phyloP scores from a whole-genome alignment of 2,329 filamentous ascomycete genomes.

The Alternaria rosae region DNA sequence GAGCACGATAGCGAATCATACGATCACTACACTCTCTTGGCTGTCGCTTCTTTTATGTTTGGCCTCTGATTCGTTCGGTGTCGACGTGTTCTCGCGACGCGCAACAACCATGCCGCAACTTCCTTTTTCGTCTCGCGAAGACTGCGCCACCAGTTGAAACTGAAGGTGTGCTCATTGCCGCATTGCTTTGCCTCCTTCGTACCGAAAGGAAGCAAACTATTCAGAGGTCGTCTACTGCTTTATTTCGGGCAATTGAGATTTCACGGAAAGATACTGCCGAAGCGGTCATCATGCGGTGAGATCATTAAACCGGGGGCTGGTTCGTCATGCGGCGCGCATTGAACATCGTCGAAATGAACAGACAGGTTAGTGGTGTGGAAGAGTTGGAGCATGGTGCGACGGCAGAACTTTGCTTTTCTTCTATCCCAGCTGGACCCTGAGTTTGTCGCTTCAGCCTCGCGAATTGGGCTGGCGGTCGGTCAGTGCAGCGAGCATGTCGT shows the following conservation, averaged over 20 bases:
- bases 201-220: not conserved
- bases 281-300: constrained; percentile 4
- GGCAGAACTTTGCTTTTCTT: constrained; percentile 18
- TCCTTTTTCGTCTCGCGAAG: not conserved
- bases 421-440: constrained; percentile 18
- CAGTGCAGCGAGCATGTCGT: constrained; percentile 32
- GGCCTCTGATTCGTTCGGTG: not conserved
- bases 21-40: not conserved
- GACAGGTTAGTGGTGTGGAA: not conserved
- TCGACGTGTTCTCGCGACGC: not conserved
- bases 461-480: constrained; percentile 6
- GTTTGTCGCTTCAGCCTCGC: constrained; percentile 11
- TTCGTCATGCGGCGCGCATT: not conserved
- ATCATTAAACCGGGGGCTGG: constrained; percentile 6
- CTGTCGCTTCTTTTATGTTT: constrained; percentile 1
- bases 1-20: constrained; percentile 14
- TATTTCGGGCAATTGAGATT: constrained; percentile 7
- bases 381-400: constrained; percentile 25
- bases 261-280: not conserved
- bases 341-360: constrained; percentile 4
- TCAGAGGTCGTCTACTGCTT: not conserved
- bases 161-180: not conserved
- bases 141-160: not conserved
- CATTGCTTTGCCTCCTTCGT: not conserved
- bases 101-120: not conserved